phyloP scores from a whole-genome alignment of 306 rosid genomes.

The Bauhinia variegata region DNA sequence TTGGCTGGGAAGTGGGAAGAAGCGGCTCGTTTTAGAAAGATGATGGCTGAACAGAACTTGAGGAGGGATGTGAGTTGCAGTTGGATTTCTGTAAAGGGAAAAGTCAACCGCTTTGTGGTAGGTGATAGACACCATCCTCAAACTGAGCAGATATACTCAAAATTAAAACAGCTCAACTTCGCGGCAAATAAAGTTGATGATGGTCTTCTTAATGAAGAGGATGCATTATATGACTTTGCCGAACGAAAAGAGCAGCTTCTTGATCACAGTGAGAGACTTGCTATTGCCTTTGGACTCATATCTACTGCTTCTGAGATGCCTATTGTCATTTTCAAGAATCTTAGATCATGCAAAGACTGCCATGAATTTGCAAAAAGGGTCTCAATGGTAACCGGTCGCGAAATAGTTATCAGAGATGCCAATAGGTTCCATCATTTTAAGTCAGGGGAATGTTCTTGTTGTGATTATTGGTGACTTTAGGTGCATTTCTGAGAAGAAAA shows the following conservation, averaged over 20 bases:
- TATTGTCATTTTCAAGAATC: constrained; percentile 55
- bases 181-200: constrained; percentile 36
- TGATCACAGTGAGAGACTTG: constrained; percentile 67
- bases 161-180: constrained; percentile 45
- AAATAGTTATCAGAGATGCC: constrained; percentile 55
- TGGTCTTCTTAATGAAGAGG: constrained; percentile 46
- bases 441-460: constrained; percentile 59
- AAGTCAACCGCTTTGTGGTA: constrained; percentile 54
- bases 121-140: constrained; percentile 70
- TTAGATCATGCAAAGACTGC: constrained; percentile 59
- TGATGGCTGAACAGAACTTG: constrained; percentile 60
- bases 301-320: constrained; percentile 45
- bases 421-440: constrained; percentile 61
- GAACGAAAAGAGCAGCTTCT: constrained; percentile 57
- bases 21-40: constrained; percentile 53
- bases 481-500: background rate
- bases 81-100: constrained; percentile 59
- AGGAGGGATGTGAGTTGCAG: constrained; percentile 58
- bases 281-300: constrained; percentile 62
- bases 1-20: constrained; percentile 61
- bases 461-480: constrained; percentile 55
- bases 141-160: constrained; percentile 53
- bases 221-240: constrained; percentile 39
- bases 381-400: constrained; percentile 49
- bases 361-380: constrained; percentile 69